Conservation (phyloP, 768 basidiomycete genomes). For the Boletus insuetus region DNA sequence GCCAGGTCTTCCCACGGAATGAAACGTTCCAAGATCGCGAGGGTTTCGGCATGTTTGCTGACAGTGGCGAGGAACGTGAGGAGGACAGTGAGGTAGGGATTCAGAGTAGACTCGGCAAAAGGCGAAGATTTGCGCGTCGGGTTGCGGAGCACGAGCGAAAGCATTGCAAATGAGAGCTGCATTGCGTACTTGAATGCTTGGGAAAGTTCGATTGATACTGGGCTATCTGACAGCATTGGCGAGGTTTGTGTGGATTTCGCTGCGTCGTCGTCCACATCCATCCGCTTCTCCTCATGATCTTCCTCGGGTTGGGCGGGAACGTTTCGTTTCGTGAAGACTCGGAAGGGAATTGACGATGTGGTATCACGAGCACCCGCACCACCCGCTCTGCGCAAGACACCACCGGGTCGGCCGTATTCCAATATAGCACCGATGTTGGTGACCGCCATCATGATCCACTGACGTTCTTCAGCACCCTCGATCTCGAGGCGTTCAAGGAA, state of each 20-base stretch:
- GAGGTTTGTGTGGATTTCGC: conserved; percentile 24
- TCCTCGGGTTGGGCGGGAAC: conserved; percentile 29
- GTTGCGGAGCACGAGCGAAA: conserved; percentile 65
- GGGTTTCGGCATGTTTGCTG: conserved; percentile 59
- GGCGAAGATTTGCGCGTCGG: conserved; percentile 60
- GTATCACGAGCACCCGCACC: conserved; percentile 42
- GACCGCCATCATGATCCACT: conserved; percentile 97
- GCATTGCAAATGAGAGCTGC: conserved; percentile 74
- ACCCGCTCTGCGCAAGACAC: conserved; percentile 65
- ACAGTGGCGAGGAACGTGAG: conserved; percentile 87
- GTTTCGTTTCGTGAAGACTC: conserved; percentile 51
- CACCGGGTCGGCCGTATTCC: conserved; percentile 80
- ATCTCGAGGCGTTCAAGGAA: conserved; percentile 85
- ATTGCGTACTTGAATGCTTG: conserved; percentile 70
- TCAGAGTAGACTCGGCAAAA: conserved; percentile 56
- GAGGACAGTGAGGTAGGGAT: conserved; percentile 84
- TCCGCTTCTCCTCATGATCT: conserved; percentile 48
- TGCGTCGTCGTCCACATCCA: conserved; percentile 62
- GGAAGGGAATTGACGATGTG: conserved; percentile 37
- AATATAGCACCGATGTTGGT: conserved; percentile 79
- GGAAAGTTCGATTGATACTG: conserved; percentile 47
- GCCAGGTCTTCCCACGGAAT: conserved; percentile 85
- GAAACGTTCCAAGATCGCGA: conserved; percentile 64
- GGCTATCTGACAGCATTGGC: conserved; percentile 32
- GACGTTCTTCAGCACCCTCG: conserved; percentile 75